A percentile compares a stretch with the other conserved stretches of the same genome.
Evolutionary conservation across 225 moss, liverwort and hornwort genomes (phyloP).

Genomic region (Neckera pumila): DNA sequence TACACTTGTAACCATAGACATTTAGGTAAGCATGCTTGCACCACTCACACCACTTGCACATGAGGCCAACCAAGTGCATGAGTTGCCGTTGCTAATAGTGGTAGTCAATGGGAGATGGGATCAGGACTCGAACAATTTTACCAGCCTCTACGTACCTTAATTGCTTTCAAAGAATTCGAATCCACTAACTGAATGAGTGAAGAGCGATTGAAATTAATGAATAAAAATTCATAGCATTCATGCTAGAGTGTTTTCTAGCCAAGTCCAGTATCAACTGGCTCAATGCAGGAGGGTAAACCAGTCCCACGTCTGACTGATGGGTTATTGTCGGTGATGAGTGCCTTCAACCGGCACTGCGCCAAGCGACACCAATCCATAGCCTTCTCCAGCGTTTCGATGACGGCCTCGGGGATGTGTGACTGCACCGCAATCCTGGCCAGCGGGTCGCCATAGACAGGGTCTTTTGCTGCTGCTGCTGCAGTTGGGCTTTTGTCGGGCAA

Average conservation of each 20-base stretch:
- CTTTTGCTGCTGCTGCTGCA: neutral
- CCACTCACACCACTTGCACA: neutral
- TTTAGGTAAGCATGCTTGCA: neutral
- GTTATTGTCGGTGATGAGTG: neutral
- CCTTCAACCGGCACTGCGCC: constrained; percentile 18
- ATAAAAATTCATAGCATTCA: neutral
- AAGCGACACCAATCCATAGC: constrained; percentile 27
- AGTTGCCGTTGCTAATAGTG: neutral
- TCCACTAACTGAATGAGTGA: neutral
- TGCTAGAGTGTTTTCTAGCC: neutral
- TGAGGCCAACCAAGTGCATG: neutral
- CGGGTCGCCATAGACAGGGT: neutral
- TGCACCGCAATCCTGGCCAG: neutral
- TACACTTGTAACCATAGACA: neutral
- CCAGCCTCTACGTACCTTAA: neutral
- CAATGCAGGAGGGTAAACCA: neutral
- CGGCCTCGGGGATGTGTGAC: neutral
- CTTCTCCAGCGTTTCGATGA: constrained; percentile 10
- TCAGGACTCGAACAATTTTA: neutral
- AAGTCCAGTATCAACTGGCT: neutral
- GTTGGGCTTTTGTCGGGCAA: neutral
- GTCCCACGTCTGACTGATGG: neutral
- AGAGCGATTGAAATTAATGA: neutral
- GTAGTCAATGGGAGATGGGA: neutral
- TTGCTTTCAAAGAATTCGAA: neutral